These are phyloP conservation scores for Artemisia argyi DNA, from an alignment of 129 eudicot species.

Conservation along the genomic window DNA sequence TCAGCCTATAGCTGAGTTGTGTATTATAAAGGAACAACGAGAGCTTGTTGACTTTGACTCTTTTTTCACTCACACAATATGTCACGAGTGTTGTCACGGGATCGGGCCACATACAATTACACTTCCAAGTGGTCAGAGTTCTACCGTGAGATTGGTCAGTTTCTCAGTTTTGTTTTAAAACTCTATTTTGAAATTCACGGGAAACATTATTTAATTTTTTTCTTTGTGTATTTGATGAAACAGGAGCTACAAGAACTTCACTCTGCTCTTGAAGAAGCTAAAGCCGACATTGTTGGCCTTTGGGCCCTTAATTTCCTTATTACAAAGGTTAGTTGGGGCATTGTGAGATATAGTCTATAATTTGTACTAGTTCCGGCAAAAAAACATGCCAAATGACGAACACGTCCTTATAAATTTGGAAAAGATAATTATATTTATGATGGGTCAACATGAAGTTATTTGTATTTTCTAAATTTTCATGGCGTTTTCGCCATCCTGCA, in stretches of 20 bases:
- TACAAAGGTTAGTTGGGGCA: conserved; percentile 42
- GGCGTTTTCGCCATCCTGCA: background rate
- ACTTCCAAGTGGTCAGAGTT: conserved; percentile 76
- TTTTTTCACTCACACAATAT: conserved; percentile 87
- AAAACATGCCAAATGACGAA: no score
- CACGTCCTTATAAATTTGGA: no score
- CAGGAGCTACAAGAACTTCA: conserved; percentile 97
- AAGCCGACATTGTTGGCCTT: conserved; percentile 97
- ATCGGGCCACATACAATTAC: conserved; percentile 93
- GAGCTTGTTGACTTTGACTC: conserved; percentile 78
- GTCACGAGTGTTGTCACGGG: conserved; percentile 98
- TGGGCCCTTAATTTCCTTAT: conserved; percentile 86
- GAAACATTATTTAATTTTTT: background rate
- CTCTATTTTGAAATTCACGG: background rate
- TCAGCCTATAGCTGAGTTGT: conserved; percentile 77
- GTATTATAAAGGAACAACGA: conserved; percentile 75
- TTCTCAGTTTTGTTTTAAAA: background rate
- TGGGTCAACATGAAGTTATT: no score
- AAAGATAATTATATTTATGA: no score
- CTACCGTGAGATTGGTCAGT: conserved; percentile 97
- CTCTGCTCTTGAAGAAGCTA: conserved; percentile 95
- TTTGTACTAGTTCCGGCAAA: background rate
- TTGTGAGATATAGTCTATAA: background rate
- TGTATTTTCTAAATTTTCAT: no score
- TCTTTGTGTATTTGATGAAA: conserved; percentile 16